These are phyloP conservation scores for Suillus americanus DNA, from an alignment of 768 basidiomycete species.

Conservation along the genomic window DNA sequence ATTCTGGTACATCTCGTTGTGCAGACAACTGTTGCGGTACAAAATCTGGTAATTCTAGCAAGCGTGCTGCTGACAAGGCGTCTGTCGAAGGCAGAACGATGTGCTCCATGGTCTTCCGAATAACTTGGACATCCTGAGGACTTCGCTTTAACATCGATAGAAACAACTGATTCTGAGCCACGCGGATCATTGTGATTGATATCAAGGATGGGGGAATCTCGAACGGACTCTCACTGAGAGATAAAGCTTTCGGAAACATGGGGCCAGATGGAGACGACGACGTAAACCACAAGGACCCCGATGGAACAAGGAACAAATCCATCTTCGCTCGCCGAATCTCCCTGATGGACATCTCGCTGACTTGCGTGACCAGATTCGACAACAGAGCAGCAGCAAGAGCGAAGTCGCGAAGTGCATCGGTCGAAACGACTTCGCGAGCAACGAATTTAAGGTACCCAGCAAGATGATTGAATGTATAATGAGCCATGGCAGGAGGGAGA, in stretches of 20 bases:
- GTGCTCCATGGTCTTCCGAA: constrained; percentile 64
- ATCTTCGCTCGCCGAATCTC: constrained; percentile 74
- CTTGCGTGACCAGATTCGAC: constrained; percentile 57
- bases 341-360: constrained; percentile 69
- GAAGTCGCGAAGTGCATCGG: constrained; percentile 50
- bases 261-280: constrained; percentile 50
- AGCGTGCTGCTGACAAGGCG: constrained; percentile 24
- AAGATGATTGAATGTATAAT: constrained; percentile 69
- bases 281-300: constrained; percentile 70
- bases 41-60: constrained; percentile 47
- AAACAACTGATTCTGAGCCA: constrained; percentile 71
- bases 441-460: constrained; percentile 63
- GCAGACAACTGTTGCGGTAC: constrained; percentile 36
- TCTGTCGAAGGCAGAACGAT: constrained; percentile 55
- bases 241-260: constrained; percentile 58
- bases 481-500: constrained; percentile 64
- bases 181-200: constrained; percentile 60
- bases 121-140: constrained; percentile 63
- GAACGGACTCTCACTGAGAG: constrained; percentile 35
- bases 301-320: constrained; percentile 66
- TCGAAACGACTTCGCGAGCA: constrained; percentile 42
- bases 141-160: constrained; percentile 62
- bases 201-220: constrained; percentile 45
- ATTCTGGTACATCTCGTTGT: constrained; percentile 12
- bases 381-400: constrained; percentile 58